Evolutionary conservation across 2,329 filamentous ascomycete species (phyloP), one percentile per base, ranked within the genome.

Genomic region (Penicillium occitanis): DNA sequence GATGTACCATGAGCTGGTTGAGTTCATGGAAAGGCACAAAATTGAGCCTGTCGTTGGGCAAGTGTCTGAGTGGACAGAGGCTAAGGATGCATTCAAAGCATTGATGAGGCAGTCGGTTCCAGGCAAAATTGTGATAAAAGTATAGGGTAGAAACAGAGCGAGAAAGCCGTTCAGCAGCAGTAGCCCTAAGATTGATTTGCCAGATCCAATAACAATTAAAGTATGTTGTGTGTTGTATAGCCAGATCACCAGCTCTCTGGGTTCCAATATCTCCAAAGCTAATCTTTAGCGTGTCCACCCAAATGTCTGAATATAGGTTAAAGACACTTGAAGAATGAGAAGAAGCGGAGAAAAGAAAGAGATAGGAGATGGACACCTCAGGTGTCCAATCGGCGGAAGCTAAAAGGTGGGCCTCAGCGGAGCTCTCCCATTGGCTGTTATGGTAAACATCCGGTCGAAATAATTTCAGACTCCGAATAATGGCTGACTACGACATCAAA

Each of bases 1-100:
- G 58, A 60, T 60, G 58, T 46, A 46, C 40, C 13, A 60, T 13
- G 58, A 60, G 25, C 14, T 60, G 25, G 58, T 60, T 30, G 58
- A 33, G 1, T 33, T 60, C 7, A 46, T 46, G 40, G 40, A 60
- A 53, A 53, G 30, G n/a, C 44, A 50, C 13, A 53, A 28, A 6
- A 37, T 50, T 17, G 44, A 40, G 22, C 50, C 60, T 25, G 25
- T 40, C 14, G 30, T 63, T 42, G 60, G 35, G 19, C 33, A 44
- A 10, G 46, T 42, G 6, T 63, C 33, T n/a, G 46, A 40, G 19
- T 50, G 44, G 44, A 13, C 30, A 37, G 30, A 25, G 17, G 60
- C 60, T 19, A 28, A 22, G 4, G 44, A 63, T 3, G 60, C 60
- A 4, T 63, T 51, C 6, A 25, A 44, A 14, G 37, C 58, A 30